Percentiles rank a stretch among this genome's conserved stretches.
Conservation (phyloP, 2,329 filamentous ascomycete genomes). For the Colletotrichum aenigma region DNA sequence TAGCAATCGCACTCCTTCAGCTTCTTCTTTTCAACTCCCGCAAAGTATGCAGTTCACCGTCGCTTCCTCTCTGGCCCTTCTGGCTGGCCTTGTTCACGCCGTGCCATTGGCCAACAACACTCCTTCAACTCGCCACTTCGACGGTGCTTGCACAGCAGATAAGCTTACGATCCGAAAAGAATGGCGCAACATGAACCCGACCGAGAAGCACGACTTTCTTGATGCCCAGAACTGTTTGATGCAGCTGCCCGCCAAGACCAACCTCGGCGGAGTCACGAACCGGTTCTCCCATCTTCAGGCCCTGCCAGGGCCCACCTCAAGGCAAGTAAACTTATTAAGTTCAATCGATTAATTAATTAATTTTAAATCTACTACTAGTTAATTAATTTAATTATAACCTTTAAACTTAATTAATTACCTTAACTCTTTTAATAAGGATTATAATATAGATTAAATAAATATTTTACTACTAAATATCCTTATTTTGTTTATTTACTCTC, state of each 20-base stretch:
- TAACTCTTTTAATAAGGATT: too few species aligned
- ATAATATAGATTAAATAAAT: too few species aligned
- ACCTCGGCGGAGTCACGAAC: background rate
- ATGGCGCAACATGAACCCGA: background rate
- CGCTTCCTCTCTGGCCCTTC: background rate
- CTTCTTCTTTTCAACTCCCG: background rate
- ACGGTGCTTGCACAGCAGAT: background rate
- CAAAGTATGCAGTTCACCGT: background rate
- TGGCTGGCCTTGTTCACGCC: background rate
- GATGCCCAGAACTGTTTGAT: background rate
- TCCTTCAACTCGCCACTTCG: background rate
- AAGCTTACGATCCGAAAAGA: background rate
- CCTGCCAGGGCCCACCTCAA: too few species aligned
- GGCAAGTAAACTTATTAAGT: too few species aligned
- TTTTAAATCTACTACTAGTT: too few species aligned
- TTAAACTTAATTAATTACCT: too few species aligned
- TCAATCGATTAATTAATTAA: too few species aligned
- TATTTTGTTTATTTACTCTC: fast-evolving
- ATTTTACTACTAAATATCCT: too few species aligned
- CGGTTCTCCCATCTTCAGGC: background rate
- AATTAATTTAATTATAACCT: too few species aligned
- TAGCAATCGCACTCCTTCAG: background rate
- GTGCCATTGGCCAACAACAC: background rate
- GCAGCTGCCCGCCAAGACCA: background rate
- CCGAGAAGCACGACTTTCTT: background rate